Conservation (phyloP, 1,284 basidiomycete species). For the Moesziomyces aphidis region DNA sequence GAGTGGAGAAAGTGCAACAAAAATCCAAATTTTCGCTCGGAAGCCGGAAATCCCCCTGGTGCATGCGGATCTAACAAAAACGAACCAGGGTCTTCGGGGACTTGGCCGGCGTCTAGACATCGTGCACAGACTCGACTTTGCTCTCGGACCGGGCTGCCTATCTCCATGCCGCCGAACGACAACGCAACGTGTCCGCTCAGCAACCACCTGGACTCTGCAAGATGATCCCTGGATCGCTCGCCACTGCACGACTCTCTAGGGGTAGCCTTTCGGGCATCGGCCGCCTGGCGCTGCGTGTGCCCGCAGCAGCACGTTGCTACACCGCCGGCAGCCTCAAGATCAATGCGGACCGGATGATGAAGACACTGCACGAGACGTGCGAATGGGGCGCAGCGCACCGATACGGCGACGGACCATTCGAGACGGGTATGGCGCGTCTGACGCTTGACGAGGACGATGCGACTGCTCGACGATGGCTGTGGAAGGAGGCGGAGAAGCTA, state of each 20-base stretch:
- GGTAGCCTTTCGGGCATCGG: neutral
- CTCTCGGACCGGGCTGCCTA: no score
- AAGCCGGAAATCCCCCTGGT: slow-evolving; percentile 3
- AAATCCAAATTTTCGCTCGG: slow-evolving; percentile 37
- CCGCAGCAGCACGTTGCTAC: slow-evolving; percentile 13
- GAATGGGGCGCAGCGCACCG: slow-evolving; percentile 54
- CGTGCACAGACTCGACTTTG: neutral
- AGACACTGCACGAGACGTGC: slow-evolving; percentile 63
- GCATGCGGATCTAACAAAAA: slow-evolving; percentile 2
- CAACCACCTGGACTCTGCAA: neutral
- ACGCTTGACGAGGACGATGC: slow-evolving; percentile 63
- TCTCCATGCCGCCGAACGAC: no score
- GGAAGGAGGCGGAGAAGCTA: slow-evolving; percentile 53
- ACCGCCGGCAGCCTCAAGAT: slow-evolving; percentile 31
- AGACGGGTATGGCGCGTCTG: slow-evolving; percentile 49
- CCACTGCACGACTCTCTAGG: neutral
- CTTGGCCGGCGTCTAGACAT: slow-evolving; percentile 14
- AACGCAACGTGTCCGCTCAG: neutral
- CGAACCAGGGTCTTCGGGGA: slow-evolving; percentile 4
- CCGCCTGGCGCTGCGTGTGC: neutral
- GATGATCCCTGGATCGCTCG: slow-evolving; percentile 7
- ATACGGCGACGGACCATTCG: slow-evolving; percentile 20
- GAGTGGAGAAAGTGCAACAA: slow-evolving; percentile 13
- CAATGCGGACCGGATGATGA: slow-evolving; percentile 57
- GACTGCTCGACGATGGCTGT: slow-evolving; percentile 63